Conservation (phyloP, 495 filamentous ascomycete genomes). For the Elaphomyces granulatus region DNA sequence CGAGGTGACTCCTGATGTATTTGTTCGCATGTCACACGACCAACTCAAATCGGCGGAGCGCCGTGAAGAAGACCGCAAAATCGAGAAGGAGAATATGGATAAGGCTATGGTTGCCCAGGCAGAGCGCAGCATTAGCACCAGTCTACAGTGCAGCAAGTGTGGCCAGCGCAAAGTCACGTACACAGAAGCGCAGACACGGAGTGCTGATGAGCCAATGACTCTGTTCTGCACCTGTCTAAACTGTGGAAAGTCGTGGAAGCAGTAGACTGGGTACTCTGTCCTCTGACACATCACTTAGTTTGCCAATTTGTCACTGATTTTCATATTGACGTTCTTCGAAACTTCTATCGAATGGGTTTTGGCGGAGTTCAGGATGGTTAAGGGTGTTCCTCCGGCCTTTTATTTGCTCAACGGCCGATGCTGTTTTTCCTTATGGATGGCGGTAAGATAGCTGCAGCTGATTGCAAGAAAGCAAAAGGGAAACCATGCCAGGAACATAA, state of each 20-base stretch:
- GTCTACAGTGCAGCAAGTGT: constrained; percentile 78
- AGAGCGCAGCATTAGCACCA: constrained; percentile 74
- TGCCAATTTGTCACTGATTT: constrained; percentile 7
- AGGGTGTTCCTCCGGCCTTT: no score
- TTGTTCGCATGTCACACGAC: constrained; percentile 61
- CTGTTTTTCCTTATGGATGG: no score
- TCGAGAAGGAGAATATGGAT: constrained; percentile 86
- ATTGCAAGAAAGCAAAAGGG: no score
- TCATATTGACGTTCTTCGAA: no score
- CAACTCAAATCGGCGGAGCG: constrained; percentile 68
- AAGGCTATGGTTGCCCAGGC: constrained; percentile 83
- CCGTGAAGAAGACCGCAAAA: constrained; percentile 46
- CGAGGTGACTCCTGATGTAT: constrained; percentile 51
- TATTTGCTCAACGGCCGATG: no score
- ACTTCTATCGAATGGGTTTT: no score
- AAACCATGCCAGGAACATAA: no score
- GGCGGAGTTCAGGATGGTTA: no score
- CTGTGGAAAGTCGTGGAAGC: constrained; percentile 38
- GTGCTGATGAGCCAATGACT: constrained; percentile 58
- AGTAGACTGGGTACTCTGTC: constrained; percentile 15
- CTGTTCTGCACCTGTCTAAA: constrained; percentile 35
- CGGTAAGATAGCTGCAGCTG: no score
- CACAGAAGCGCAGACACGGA: constrained; percentile 87
- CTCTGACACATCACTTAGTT: constrained; percentile 5
- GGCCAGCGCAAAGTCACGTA: constrained; percentile 87